Base-by-base conservation (phyloP, 1,139 yeast species). In the Hansenula lynferdii region DNA sequence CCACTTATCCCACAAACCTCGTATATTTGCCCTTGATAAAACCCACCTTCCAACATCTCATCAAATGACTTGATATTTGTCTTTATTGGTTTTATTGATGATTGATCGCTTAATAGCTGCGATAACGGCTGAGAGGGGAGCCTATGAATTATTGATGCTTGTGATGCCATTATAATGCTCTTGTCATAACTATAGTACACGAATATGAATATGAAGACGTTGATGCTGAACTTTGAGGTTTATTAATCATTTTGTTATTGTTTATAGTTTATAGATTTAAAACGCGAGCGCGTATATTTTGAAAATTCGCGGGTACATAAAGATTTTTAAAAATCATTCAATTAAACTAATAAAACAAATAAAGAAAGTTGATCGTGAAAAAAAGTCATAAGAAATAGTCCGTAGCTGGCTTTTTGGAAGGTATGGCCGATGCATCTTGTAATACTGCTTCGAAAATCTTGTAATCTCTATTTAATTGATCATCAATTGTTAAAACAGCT, bases 361-460 rank as follows among this genome's bases (percentile, higher is more conserved):
- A n/a, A n/a, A 8, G 14, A 14, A 16, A 23, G 8, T 14, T 7
- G 6, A 8, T 23, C 11, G n/a, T n/a, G n/a, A n/a, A n/a, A n/a
- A n/a, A 15, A 16, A 12, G 11, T 46, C 44, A 51, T 15, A 53
- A 36, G 52, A 85, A 85, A 57, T 85, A 85, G 55, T 85, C 95
- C 4, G 85, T 84, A 55, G 67, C 85, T 56, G 70, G 95, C 69
- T 75, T 84, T 65, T 67, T 84, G 65, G 68, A 77, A 44, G 73
- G 95, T 65, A 73, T 77, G 62, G 68, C 76, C 58, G 62, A 23
- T 53, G 71, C 61, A 56, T 80, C 85, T 44, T 77, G 82, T 22
- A 73, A 66, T 17, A 84, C 82, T 1, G 97, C 95, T 51, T 87
- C 96, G 59, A 90, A 92, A 12, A 87, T 85, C 41, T 83, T 81